These are phyloP conservation scores for Dactylellina haptotyla DNA, from an alignment of 2,329 filamentous ascomycete genomes.

Conservation along the genomic window DNA sequence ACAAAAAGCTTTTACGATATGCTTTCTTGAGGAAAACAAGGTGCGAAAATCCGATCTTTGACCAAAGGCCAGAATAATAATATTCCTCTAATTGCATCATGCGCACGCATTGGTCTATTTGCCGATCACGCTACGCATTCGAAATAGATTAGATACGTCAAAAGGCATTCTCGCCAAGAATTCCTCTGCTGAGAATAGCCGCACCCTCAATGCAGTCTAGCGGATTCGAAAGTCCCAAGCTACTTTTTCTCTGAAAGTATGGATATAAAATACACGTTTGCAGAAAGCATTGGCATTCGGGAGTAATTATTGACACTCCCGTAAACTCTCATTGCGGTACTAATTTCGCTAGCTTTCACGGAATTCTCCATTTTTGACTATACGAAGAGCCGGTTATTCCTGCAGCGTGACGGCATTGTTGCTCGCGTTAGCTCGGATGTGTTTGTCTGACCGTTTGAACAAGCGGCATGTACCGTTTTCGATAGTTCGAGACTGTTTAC, in stretches of 20 bases:
- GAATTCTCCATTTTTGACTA: constrained; percentile 10
- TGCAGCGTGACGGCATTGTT: constrained; percentile 15
- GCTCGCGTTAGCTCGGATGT: no score
- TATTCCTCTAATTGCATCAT: constrained; percentile 38
- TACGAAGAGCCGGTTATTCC: constrained; percentile 18
- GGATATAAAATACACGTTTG: neutral
- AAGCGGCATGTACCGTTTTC: constrained; percentile 22
- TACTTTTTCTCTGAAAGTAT: no score
- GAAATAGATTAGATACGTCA: neutral
- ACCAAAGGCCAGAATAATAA: neutral
- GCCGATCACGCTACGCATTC: constrained; percentile 3
- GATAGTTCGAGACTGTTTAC: constrained; percentile 19
- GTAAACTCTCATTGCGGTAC: neutral
- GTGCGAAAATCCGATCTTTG: constrained; percentile 14
- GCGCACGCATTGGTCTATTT: constrained; percentile 25
- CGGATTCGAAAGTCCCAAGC: neutral
- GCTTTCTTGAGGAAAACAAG: constrained; percentile 22
- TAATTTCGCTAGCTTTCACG: constrained; percentile 1
- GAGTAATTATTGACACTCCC: neutral
- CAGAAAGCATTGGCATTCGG: constrained; percentile 4
- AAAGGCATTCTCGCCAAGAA: neutral
- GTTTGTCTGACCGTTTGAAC: neutral
- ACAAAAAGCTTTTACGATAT: constrained; percentile 4
- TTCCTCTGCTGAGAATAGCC: neutral
- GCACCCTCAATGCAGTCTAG: neutral